Evolutionary conservation across 2,329 filamentous ascomycete genomes (phyloP).

Genomic region (Alternaria atra): DNA sequence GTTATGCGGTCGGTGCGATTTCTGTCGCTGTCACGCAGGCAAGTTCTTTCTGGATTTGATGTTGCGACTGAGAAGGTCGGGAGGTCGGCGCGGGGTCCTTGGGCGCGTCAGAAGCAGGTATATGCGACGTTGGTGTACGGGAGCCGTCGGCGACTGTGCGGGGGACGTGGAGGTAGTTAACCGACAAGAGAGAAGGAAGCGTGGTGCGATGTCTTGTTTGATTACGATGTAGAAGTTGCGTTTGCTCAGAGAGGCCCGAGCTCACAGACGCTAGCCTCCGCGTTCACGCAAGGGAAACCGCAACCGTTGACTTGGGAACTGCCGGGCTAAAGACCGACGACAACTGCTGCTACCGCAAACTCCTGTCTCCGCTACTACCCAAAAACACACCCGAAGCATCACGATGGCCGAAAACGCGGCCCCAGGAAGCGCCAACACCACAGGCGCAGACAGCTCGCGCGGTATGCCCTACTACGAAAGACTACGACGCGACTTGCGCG

Average conservation of each 20-base stretch:
- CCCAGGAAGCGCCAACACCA: slow-evolving; percentile 45
- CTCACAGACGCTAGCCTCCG: slow-evolving; percentile 27
- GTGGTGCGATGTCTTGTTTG: slow-evolving; percentile 9
- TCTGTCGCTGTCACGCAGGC: neutral
- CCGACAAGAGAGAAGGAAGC: neutral
- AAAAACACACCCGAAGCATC: neutral
- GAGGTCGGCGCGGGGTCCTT: slow-evolving; percentile 15
- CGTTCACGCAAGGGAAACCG: slow-evolving; percentile 23
- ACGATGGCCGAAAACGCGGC: slow-evolving; percentile 61
- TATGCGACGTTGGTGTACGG: slow-evolving; percentile 7
- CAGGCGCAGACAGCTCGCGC: slow-evolving; percentile 57
- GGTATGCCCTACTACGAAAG: slow-evolving; percentile 76
- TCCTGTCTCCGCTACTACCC: neutral
- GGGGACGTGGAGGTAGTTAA: neutral
- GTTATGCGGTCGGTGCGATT: neutral
- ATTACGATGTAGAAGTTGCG: slow-evolving; percentile 21
- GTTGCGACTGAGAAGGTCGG: slow-evolving; percentile 5
- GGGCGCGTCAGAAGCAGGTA: slow-evolving; percentile 15
- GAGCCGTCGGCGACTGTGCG: neutral
- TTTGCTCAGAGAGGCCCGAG: slow-evolving; percentile 28
- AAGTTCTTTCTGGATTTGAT: slow-evolving; percentile 10
- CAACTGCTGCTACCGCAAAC: neutral
- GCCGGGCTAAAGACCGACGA: slow-evolving; percentile 6
- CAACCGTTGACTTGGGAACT: slow-evolving; percentile 14
- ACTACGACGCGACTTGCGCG: slow-evolving; percentile 71